Conservation (phyloP, 1,139 yeast genomes). For the Saccharomyces pastorianus region DNA sequence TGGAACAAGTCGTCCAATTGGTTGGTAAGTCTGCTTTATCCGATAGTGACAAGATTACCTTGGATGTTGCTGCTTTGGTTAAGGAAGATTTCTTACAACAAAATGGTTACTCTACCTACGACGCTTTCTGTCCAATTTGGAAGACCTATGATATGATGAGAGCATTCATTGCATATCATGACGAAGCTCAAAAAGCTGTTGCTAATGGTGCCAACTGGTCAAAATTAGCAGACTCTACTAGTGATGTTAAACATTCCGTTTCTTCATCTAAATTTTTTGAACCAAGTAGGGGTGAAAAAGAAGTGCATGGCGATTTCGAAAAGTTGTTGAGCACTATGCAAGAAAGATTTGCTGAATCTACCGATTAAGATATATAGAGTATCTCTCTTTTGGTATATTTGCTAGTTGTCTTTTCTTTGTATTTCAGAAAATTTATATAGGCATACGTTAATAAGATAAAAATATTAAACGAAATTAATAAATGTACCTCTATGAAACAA, state of each 20-base stretch:
- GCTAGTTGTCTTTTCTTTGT: background rate
- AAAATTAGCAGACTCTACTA: constrained; percentile 77
- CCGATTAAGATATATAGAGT: constrained; percentile 47
- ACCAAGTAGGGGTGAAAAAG: constrained; percentile 85
- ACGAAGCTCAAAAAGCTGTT: constrained; percentile 95
- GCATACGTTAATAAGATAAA: background rate
- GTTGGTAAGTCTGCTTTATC: constrained; percentile 98
- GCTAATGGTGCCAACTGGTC: constrained; percentile 93
- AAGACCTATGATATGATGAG: constrained; percentile 98
- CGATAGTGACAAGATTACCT: constrained; percentile 90
- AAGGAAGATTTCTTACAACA: constrained; percentile 98
- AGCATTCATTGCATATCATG: constrained; percentile 81
- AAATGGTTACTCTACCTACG: constrained; percentile 96
- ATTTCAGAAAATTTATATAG: background rate
- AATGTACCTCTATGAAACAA: background rate
- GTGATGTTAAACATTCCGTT: constrained; percentile 86
- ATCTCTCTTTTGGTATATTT: background rate
- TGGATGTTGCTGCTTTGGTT: constrained; percentile 83
- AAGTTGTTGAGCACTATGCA: constrained; percentile 65
- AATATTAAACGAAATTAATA: background rate
- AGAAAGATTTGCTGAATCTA: constrained; percentile 91
- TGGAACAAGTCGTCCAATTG: constrained; percentile 97
- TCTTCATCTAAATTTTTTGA: constrained; percentile 93
- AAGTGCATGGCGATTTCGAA: constrained; percentile 68
- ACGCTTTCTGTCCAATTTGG: constrained; percentile 99